phyloP scores from a whole-genome alignment of 2,329 filamentous ascomycete species.

The Ophiostoma sp. region DNA sequence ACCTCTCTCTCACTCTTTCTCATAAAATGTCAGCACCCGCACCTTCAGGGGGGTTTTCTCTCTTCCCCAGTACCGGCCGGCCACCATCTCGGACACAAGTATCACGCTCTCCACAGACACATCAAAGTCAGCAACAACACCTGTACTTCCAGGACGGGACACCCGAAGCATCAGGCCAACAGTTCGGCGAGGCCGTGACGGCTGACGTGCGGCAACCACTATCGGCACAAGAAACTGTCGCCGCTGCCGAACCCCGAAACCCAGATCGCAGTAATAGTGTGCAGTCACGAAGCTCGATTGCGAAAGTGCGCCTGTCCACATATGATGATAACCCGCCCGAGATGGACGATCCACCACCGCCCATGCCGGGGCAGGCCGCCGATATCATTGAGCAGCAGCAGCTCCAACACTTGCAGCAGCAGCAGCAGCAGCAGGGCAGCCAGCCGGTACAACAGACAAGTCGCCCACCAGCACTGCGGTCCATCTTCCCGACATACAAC shows the following conservation, averaged over 20 bases:
- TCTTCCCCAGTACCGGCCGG: constrained; percentile 50
- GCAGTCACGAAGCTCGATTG: constrained; percentile 51
- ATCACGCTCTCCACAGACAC: constrained; percentile 35
- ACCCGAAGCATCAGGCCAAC: constrained; percentile 18
- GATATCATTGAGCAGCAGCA: constrained; percentile 17
- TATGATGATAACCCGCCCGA: constrained; percentile 28
- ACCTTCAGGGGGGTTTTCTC: constrained; percentile 48
- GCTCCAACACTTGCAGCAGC: constrained; percentile 16
- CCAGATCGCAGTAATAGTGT: constrained; percentile 42
- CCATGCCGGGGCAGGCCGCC: constrained; percentile 20
- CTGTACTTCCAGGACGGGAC: neutral
- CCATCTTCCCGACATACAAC: constrained; percentile 73
- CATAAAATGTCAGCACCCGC: constrained; percentile 37
- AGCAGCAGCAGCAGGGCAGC: constrained; percentile 8
- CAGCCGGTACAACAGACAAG: constrained; percentile 24
- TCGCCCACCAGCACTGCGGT: constrained; percentile 49
- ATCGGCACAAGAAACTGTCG: constrained; percentile 28
- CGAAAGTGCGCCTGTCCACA: constrained; percentile 44
- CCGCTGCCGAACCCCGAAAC: neutral
- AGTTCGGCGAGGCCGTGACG: constrained; percentile 24
- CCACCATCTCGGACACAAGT: constrained; percentile 42
- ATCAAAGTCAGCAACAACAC: constrained; percentile 31
- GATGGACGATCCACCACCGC: constrained; percentile 23
- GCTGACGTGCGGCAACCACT: constrained; percentile 37
- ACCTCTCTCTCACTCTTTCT: constrained; percentile 1